Percentiles rank a stretch among this genome's conserved stretches.
Conservation (phyloP, 2,329 filamentous ascomycete genomes). For the Exophiala sp. region DNA sequence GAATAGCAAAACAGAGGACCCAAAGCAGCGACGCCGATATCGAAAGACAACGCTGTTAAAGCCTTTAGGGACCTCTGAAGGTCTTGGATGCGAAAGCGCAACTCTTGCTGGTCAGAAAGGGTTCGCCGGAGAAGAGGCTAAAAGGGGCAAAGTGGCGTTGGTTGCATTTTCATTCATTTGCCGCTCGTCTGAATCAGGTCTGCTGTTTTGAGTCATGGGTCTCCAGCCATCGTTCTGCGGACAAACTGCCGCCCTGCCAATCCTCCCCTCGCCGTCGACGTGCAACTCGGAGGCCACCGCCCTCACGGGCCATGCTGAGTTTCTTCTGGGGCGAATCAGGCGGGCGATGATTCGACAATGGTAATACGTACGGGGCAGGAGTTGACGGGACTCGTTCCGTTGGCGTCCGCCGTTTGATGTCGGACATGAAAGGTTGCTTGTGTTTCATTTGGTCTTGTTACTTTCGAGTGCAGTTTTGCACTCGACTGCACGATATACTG, state of each 20-base stretch:
- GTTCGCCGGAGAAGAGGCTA: neutral
- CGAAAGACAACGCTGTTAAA: neutral
- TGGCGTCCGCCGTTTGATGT: constrained; percentile 5
- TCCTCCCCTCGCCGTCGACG: neutral
- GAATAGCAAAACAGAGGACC: no score
- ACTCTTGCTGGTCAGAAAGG: neutral
- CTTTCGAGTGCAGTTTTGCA: constrained; percentile 1
- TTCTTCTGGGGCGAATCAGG: constrained; percentile 19
- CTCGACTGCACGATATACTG: constrained; percentile 7
- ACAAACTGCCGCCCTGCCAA: neutral
- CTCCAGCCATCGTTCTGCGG: neutral
- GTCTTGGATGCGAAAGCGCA: neutral
- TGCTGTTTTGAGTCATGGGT: constrained; percentile 12
- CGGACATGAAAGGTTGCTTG: constrained; percentile 15
- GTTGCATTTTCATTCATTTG: constrained; percentile 8
- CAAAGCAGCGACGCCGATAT: neutral
- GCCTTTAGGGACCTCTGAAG: neutral
- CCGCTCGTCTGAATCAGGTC: constrained; percentile 15
- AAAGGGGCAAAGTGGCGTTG: constrained; percentile 13
- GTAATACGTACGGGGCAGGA: no score
- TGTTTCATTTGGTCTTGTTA: no score
- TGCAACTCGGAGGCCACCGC: constrained; percentile 1
- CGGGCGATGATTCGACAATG: constrained; percentile 20
- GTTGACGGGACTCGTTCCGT: constrained; percentile 9
- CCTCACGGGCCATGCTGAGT: neutral